phyloP scores from a whole-genome alignment of 192 early-diverging fungal genomes.

The Umbelopsis isabellina region DNA sequence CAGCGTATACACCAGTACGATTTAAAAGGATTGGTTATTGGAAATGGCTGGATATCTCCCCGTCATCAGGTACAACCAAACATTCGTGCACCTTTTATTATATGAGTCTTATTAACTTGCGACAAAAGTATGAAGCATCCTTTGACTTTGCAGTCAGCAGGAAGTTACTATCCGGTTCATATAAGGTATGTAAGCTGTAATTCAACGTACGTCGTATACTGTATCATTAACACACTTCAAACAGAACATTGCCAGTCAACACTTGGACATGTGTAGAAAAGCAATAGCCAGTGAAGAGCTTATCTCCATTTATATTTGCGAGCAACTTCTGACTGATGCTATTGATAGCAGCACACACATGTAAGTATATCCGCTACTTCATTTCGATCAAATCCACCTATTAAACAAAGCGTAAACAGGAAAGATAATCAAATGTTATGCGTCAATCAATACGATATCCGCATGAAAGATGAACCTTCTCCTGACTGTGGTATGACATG shows the following conservation, averaged over 20 bases:
- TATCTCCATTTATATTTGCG: slow-evolving; percentile 37
- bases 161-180: slow-evolving; percentile 30
- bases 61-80: slow-evolving; percentile 51
- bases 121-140: slow-evolving; percentile 49
- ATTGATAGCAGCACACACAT: slow-evolving; percentile 24
- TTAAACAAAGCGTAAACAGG: background rate
- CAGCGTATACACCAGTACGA: slow-evolving; percentile 39
- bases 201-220: background rate
- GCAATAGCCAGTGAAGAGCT: background rate
- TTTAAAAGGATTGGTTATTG: slow-evolving; percentile 60
- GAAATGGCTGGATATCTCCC: slow-evolving; percentile 70
- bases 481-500: slow-evolving; percentile 56
- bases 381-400: too few relatives aligned
- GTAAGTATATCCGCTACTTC: background rate
- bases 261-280: slow-evolving; percentile 36
- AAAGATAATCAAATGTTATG: slow-evolving; percentile 38
- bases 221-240: background rate
- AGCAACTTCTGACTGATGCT: slow-evolving; percentile 37
- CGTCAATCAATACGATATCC: slow-evolving; percentile 62
- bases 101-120: background rate
- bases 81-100: background rate
- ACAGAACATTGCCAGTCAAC: background rate
- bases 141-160: slow-evolving; percentile 40
- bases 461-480: slow-evolving; percentile 43
- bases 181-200: slow-evolving; percentile 28